Evolutionary conservation across 2,329 filamentous ascomycete species (phyloP), one percentile per base, ranked within the genome.

Genomic region (Monosporascus sp.): DNA sequence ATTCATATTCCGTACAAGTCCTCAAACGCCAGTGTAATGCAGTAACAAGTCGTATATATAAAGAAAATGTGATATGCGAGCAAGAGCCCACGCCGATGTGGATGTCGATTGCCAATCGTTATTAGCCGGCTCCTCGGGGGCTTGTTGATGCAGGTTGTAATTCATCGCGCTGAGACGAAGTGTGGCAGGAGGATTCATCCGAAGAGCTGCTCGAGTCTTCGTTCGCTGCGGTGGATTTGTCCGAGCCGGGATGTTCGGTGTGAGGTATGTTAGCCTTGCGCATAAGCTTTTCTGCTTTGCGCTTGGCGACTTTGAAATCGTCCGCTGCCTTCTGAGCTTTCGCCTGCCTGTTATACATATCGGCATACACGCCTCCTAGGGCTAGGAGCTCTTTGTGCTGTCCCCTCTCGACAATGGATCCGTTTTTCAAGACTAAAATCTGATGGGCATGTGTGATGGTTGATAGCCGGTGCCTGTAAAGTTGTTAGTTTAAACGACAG

Each of bases 271-370:
- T 79, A 11, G 79, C 79, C 56, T 77, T 74, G 50, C 74, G 74
- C 59, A 81, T 59, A 7, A 76, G 67, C 62, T 74, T 75, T 56
- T 72, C 70, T 15, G 73, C 73, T 52, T 73, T 74, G 44, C 61
- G 62, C 49, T 53, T 74, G 7, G 74, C 74, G 48, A 70, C 66
- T 35, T 72, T 71, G 36, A 82, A 83, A 64, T 85, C 79, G 52
- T 82, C 79, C 3, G 82, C 82, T 6, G 87, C 88, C 58, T 80
- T 80, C 66, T 92, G 87, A 2, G 89, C 88, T 55, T 87, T 81
- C 57, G 89, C 91, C 70, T 96, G 91, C 71, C 92, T 93, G 58
- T 86, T 84, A 91, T 91, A 96, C 84, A 96, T 92, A 55, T 85
- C 86, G 11, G 83, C 81, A 65, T 96, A 96, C 55, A 85, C 83